Evolutionary conservation across 768 basidiomycete species (phyloP).

Genomic region (Macrolepiota albuminosa): DNA sequence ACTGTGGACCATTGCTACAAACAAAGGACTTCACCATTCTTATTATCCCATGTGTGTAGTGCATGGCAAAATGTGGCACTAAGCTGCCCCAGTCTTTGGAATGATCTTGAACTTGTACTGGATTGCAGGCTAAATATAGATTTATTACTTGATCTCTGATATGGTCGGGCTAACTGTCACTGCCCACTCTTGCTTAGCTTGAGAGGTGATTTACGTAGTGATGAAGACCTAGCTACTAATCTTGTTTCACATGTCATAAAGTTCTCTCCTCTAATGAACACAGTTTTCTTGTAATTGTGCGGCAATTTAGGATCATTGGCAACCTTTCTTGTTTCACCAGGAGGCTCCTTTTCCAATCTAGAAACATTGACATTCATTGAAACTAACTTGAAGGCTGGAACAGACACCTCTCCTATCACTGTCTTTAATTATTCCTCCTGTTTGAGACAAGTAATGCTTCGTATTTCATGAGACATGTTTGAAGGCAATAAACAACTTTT

Average conservation of each 20-base stretch:
- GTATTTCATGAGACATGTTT: background rate
- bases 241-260: background rate
- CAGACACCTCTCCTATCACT: background rate
- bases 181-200: background rate
- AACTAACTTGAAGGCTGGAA: background rate
- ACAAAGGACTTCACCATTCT: background rate
- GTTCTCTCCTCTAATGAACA: background rate
- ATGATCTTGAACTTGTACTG: background rate
- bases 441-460: background rate
- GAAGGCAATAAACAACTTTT: background rate
- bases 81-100: slow-evolving; percentile 1
- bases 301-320: background rate
- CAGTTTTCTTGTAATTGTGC: background rate
- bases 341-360: background rate
- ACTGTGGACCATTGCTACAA: background rate
- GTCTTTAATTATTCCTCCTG: background rate
- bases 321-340: background rate
- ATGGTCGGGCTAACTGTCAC: background rate
- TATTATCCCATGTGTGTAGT: slow-evolving; percentile 2
- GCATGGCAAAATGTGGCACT: slow-evolving; percentile 1
- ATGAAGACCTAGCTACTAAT: background rate
- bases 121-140: no score
- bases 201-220: background rate
- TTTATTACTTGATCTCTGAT: background rate
- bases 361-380: background rate